A percentile compares a stretch with the other conserved stretches of the same genome.
phyloP scores from a whole-genome alignment of 2,329 filamentous ascomycete genomes.

The Coniella vitis region DNA sequence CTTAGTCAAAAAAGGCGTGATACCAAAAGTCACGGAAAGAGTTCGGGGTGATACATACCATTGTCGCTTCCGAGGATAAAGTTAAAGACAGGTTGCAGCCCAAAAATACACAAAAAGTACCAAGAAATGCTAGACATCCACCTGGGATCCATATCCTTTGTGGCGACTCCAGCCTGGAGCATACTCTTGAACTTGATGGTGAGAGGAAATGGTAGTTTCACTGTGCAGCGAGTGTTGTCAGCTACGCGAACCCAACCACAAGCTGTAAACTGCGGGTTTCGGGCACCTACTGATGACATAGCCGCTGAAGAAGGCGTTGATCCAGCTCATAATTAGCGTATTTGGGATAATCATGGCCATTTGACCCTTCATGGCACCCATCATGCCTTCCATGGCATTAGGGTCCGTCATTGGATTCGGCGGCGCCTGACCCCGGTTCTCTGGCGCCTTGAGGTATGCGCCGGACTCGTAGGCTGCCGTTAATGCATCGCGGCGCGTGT shows the following conservation, averaged over 20 bases:
- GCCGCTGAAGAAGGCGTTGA: conserved; percentile 97
- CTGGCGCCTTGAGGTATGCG: conserved; percentile 82
- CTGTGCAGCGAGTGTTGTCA: conserved; percentile 32
- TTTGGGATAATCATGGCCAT: conserved; percentile 99
- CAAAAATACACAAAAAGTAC: conserved; percentile 98
- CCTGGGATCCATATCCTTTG: conserved; percentile 89
- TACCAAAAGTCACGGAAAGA: background rate
- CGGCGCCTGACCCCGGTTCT: conserved; percentile 76
- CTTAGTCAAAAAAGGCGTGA: background rate
- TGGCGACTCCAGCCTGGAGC: conserved; percentile 94
- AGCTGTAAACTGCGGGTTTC: too few relatives aligned
- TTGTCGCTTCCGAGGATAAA: conserved; percentile 96
- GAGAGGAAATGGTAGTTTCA: conserved; percentile 95
- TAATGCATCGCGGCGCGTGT: conserved; percentile 71
- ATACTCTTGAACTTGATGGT: conserved; percentile 99
- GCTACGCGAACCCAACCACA: background rate
- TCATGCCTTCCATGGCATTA: conserved; percentile 98
- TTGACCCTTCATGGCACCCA: conserved; percentile 99
- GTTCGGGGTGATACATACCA: conserved; percentile 49
- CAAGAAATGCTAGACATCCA: conserved; percentile 99
- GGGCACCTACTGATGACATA: conserved; percentile 81
- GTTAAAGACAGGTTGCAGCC: conserved; percentile 92
- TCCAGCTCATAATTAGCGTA: conserved; percentile 99
- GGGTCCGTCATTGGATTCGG: conserved; percentile 95
- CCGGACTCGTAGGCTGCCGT: conserved; percentile 78